Conservation (phyloP, 768 basidiomycete genomes). For the Lentinula boryana region DNA sequence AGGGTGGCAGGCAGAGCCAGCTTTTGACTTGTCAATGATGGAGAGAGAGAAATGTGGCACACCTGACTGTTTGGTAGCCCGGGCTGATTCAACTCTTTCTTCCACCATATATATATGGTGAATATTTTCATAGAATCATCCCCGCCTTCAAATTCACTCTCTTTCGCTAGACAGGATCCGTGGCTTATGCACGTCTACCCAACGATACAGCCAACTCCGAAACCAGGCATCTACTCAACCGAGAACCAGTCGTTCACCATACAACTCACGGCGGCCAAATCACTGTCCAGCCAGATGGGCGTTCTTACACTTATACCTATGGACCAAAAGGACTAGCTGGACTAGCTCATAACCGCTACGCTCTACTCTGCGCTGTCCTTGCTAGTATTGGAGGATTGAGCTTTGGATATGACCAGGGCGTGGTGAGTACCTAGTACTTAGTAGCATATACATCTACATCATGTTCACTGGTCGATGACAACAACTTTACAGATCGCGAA, state of each 20-base stretch:
- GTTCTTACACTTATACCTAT: constrained; percentile 61
- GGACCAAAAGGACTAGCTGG: constrained; percentile 67
- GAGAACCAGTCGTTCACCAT: background rate
- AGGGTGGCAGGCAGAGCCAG: too few relatives aligned
- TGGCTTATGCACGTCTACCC: background rate
- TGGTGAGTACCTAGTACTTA: constrained; percentile 17
- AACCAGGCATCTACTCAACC: background rate
- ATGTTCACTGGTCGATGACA: too few relatives aligned
- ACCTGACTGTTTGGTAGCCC: too few relatives aligned
- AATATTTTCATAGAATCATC: background rate
- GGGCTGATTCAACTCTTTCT: too few relatives aligned
- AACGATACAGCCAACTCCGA: background rate
- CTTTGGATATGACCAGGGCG: constrained; percentile 9
- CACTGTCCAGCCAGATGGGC: constrained; percentile 26
- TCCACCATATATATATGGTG: background rate
- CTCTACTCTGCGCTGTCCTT: constrained; percentile 63
- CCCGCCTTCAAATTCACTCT: background rate
- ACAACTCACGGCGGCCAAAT: constrained; percentile 12
- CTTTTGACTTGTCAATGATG: too few relatives aligned
- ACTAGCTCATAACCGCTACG: constrained; percentile 58
- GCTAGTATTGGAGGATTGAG: constrained; percentile 53
- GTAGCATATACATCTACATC: background rate
- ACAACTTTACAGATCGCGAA: constrained; percentile 55
- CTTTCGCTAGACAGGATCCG: background rate
- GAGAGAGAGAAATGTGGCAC: too few relatives aligned